Evolutionary conservation across 805 yeast genomes (phyloP), one percentile per base, ranked within the genome.

Genomic region (Saturnispora zaruensis): DNA sequence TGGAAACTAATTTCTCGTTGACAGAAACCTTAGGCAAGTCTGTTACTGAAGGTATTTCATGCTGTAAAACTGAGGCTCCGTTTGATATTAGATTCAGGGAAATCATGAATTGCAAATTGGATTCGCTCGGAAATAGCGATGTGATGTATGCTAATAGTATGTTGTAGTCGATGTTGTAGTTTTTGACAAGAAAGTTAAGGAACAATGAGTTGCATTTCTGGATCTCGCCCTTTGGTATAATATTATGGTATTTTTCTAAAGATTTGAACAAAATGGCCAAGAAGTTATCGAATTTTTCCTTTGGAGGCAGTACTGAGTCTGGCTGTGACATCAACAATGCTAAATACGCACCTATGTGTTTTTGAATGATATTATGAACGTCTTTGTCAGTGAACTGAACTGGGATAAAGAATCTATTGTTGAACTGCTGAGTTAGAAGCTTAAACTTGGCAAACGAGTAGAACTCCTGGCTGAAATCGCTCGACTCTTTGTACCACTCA

Each of bases 261-360:
- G 52, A 38, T 34, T 53, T 52, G 41, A 49, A 54, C 4, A 55
- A 36, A 6, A 54, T 46, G 13, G 49, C 40, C 20, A 58, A 42
- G 45, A 48, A 58, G 18, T 46, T 41, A 40, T 56, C 57, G 2
- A 56, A 38, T 41, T 50, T 51, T 16, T 43, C 16, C 6, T 49
- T 41, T 4, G 32, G 20, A 8, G 50, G 11, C 4, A 34, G 33
- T 1, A 41, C 32, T 1, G 44, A 14, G 40, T 49, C 14, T 49
- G 51, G 16, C 4, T 46, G 40, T 18, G 37, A n/a, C 45, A 30
- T 41, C 21, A 46, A 9, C 23, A 38, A 42, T 3, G 43, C 23
- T 16, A 42, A 25, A 38, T 43, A 34, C 33, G 42, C 30, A 21
- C 36, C 44, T 25, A 44, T 3, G 21, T 34, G 36, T 36, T 46